phyloP scores from a whole-genome alignment of 148 eudicot genomes.

The Rheum nobile region DNA sequence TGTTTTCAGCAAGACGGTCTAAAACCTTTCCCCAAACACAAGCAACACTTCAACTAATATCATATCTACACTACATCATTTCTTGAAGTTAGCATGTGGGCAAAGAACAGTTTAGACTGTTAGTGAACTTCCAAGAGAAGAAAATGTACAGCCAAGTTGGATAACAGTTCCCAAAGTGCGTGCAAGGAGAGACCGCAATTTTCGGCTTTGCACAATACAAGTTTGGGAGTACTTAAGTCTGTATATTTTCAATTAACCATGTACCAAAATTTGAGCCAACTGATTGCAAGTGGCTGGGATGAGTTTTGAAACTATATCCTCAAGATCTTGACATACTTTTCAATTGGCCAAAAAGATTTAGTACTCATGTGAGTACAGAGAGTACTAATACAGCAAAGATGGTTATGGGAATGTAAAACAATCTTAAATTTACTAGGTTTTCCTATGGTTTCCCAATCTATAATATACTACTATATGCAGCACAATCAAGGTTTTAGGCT shows the following conservation, averaged over 20 bases:
- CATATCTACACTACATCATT: neutral
- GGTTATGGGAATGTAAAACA: neutral
- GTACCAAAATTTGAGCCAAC: neutral
- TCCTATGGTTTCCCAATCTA: neutral
- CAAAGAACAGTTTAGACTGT: neutral
- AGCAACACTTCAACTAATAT: neutral
- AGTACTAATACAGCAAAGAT: neutral
- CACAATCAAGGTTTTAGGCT: neutral
- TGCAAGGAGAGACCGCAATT: neutral
- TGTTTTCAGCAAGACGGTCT: neutral
- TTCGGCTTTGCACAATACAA: neutral
- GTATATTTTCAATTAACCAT: neutral
- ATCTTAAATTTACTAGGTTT: conserved; percentile 2
- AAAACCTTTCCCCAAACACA: neutral
- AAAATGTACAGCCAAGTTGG: neutral
- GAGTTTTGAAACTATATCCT: neutral
- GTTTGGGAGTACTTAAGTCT: neutral
- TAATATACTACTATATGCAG: neutral
- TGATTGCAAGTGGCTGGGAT: neutral
- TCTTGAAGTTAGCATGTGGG: neutral
- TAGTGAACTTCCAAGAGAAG: neutral
- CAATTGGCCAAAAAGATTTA: neutral
- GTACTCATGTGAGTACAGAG: neutral
- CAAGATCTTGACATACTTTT: neutral
- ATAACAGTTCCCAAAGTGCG: neutral